phyloP scores from a whole-genome alignment of 192 early-diverging fungal genomes.

The Coemansia erecta region DNA sequence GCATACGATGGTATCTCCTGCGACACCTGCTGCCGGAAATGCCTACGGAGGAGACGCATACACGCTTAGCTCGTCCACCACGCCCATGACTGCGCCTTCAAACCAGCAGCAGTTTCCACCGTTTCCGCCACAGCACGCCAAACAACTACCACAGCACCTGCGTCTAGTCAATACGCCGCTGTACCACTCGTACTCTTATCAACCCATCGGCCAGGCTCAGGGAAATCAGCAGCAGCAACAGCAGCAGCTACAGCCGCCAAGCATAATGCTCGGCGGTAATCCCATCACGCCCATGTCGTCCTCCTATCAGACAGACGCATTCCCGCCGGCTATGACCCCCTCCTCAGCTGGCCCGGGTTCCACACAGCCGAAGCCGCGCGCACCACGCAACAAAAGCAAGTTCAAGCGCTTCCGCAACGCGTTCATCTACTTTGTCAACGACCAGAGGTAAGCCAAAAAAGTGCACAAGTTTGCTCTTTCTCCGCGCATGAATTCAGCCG shows the following conservation, averaged over 20 bases:
- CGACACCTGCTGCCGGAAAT: background rate
- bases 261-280: constrained; percentile 9
- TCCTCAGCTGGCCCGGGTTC: constrained; percentile 2
- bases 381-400: constrained; percentile 51
- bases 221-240: constrained; percentile 2
- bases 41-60: constrained; percentile 6
- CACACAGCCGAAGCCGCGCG: constrained; percentile 23
- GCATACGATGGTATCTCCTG: background rate
- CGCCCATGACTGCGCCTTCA: constrained; percentile 4
- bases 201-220: constrained; percentile 10
- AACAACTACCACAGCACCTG: constrained; percentile 1
- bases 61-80: constrained; percentile 5
- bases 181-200: constrained; percentile 25
- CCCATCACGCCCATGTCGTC: constrained; percentile 23
- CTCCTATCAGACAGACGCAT: constrained; percentile 14
- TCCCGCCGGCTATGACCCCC: background rate
- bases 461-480: background rate
- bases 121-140: background rate
- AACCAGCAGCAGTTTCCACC: background rate
- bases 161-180: constrained; percentile 6
- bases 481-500: background rate
- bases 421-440: constrained; percentile 56
- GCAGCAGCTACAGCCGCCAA: constrained; percentile 9
- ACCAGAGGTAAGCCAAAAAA: constrained; percentile 43
- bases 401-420: constrained; percentile 58